Base-by-base conservation (phyloP, 2,329 filamentous ascomycete genomes). In the Plenodomus tracheiphilus region DNA sequence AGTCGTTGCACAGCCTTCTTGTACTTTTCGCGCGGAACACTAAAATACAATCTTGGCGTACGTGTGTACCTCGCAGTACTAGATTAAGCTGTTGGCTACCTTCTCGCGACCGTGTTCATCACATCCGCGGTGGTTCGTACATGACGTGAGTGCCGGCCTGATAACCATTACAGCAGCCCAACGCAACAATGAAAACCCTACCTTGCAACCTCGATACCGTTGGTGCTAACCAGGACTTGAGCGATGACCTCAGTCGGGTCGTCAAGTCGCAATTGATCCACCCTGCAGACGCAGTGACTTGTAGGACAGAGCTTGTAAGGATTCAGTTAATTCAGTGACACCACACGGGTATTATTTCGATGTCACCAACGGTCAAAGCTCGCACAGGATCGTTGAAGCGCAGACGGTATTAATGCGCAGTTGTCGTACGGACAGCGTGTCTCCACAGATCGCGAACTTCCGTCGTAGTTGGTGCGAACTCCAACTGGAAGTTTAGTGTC, bases 1-100 rank as follows among this genome's bases (percentile, higher is more conserved):
- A 62, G 52, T 62, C 39, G 54, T 58, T 62, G 55, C 45, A 54
- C 51, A 39, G 44, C 52, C 48, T 56, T 41, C 57, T 47, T 56
- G 43, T 58, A 58, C 50, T 59, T 56, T 42, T 62, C 51, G 49
- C 46, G 49, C 55, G 54, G 53, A 54, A 45, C 43, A 54, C 52
- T 48, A 49, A 50, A 64, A 61, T 59, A 60, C 62, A 61, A 49
- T 30, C 65, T 70, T 70, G 67, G 65, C 68, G 48, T 66, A 67
- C 61, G 61, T 67, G 61, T 67, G 51, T 51, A 48, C 50, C 46
- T 49, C 47, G 55, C 60, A 53, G 41, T 49, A 56, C 51, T 36
- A 42, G 52, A 44, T 56, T 53, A 47, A 51, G 32, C 46, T 50
- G 44, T 59, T 49, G 39, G 50, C 47, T 32, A 15, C 28, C 28